Evolutionary conservation across 352 stramenopile genomes (phyloP), one percentile per base, ranked within the genome.

Genomic region (Globisporangium acanthophoron): DNA sequence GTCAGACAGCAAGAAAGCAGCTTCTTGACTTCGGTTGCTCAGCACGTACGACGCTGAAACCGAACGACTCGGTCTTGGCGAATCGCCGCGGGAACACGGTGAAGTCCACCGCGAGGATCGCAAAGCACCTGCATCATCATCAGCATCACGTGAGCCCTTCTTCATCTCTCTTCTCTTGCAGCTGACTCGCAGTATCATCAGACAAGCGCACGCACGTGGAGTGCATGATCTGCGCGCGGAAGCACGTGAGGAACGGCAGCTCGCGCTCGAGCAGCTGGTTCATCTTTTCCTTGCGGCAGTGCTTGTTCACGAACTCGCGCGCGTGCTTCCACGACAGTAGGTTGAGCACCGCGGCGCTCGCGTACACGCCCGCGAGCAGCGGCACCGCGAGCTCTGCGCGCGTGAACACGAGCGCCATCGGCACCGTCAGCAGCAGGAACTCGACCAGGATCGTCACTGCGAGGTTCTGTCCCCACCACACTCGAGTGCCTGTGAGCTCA

Each of bases 61-160:
- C 97, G 57, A 87, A 87, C 21, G 81, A 89, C 83, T 99, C 96
- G 11, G 97, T 99, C 74, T 98, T 98, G 51, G 87, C 88, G 54
- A 98, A 97, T 8, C 92, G 81, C 35, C 97, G 81, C 55, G 97
- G 97, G 66, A 99, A 99, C 7, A 98, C 58, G 9, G 79, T 85
- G 73, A 99, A 99, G 59, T 99, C 97, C 4, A 99, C 96, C 2
- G 96, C 96, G n/a, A 99, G 71, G 56, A 99, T 99, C 40, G 87
- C 85, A 37, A 94, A 89, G 37, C 80, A 90, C 7, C 83, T 94
- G 33, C 31, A 58, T 2, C 29, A 61, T 12, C 2, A 24, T 18
- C n/a, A 18, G 33, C n/a, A 27, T 0, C 46, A 41, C 5, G 43
- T 48, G 18, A 48, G 43, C 18, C 5, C 20, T 46, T 40, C 3